Evolutionary conservation across 2,329 filamentous ascomycete genomes (phyloP), one percentile per base, ranked within the genome.

Genomic region (Pestalotiopsis sp.): DNA sequence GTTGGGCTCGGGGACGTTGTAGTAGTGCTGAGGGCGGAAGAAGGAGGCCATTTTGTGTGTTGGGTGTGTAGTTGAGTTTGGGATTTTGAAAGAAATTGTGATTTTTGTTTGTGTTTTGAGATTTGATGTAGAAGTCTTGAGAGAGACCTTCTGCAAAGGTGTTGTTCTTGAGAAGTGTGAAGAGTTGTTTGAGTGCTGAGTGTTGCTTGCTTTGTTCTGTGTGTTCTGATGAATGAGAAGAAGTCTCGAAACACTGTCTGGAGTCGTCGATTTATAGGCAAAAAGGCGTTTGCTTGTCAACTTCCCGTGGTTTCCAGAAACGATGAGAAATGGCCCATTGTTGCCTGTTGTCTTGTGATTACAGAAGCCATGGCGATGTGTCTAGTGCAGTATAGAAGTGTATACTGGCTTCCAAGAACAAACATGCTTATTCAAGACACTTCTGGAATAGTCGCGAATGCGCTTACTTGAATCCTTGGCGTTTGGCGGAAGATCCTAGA

Each of bases 21-120:
- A 83, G 74, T 85, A 80, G 75, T 81, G 81, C 75, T 81, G 81
- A 78, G 84, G 84, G 69, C 86, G 83, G 82, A 90, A 90, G 82
- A 90, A 66, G 17, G 65, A 59, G 31, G 88, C 85, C 88, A 90
- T 90, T 78, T 79, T 89, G 82, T 58, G 62, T 71, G 67, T 57
- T 57, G 66, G 58, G 57, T 23, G 69, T 66, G 65, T 49, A 13
- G 12, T 17, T 25, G 61, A 59, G 23, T 27, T 59, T 27, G 6
- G n/a, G 23, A 36, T 14, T n/a, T 27, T 59, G 20, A 4, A 36
- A 68, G 67, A 72, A 70, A 65, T 69, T n/a, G 20, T 59, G 20
- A 66, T 25, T 36, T 58, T 45, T 66, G 49, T 23, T 31, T 36
- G 36, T 14, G 6, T 41, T 66, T 68, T 68, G 36, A 36, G 63